phyloP scores from a whole-genome alignment of 495 filamentous ascomycete species.

The Penicillium odoratum region DNA sequence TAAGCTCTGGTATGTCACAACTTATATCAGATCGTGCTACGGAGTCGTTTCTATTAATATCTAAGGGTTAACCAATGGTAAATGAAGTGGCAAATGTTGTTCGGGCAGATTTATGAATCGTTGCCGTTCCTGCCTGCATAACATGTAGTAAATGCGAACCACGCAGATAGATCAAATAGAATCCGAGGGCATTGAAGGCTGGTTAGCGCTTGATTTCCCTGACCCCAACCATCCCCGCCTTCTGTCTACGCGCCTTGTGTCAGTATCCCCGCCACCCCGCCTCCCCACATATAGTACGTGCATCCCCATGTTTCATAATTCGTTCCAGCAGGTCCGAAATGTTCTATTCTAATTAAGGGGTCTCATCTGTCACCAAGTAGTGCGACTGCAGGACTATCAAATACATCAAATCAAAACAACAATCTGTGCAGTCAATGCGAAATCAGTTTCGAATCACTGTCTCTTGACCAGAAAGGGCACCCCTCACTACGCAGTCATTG shows the following conservation, averaged over 20 bases:
- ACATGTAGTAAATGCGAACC: too few species aligned
- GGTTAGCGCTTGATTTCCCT: background rate
- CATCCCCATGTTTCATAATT: background rate
- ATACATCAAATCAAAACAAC: too few species aligned
- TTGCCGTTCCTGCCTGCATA: background rate
- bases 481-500: too few species aligned
- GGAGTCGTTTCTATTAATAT: background rate
- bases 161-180: background rate
- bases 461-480: too few species aligned
- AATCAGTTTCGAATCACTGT: too few species aligned
- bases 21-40: background rate
- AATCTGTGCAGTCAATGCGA: too few species aligned
- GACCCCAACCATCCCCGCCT: background rate
- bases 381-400: too few species aligned
- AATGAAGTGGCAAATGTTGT: background rate
- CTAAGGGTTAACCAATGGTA: background rate
- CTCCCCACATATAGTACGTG: background rate
- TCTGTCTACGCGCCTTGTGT: background rate
- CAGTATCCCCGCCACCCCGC: background rate
- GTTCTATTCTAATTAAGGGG: background rate
- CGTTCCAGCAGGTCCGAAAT: background rate
- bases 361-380: too few species aligned
- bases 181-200: background rate
- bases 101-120: background rate
- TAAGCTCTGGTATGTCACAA: too few species aligned